Percentiles rank a stretch among this genome's conserved stretches.
phyloP scores from a whole-genome alignment of 208 protist genomes.

The Leishmania mexicana region DNA sequence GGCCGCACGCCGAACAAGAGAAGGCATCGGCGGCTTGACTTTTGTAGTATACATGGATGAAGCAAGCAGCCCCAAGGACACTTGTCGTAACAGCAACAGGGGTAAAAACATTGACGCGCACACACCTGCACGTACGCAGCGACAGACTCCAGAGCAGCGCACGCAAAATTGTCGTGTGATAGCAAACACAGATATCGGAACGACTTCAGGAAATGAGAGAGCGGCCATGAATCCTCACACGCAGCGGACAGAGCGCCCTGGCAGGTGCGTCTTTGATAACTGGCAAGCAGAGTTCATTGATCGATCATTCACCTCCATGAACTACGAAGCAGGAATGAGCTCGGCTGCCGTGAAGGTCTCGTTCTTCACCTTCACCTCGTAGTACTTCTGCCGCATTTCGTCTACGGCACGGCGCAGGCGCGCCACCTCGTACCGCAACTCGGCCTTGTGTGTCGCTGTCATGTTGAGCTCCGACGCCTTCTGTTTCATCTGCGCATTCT shows the following conservation, averaged over 20 bases:
- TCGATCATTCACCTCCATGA: background rate
- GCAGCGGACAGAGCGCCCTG: background rate
- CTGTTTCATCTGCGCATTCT: constrained; percentile 94
- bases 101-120: background rate
- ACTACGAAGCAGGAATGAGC: background rate
- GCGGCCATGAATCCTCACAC: background rate
- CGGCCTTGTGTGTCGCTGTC: constrained; percentile 76
- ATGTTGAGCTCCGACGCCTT: constrained; percentile 92
- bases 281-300: background rate
- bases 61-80: background rate
- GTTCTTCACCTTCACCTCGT: constrained; percentile 92
- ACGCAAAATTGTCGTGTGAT: background rate
- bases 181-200: background rate
- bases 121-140: background rate
- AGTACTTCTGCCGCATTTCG: constrained; percentile 94
- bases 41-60: background rate
- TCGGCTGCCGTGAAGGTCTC: constrained; percentile 13
- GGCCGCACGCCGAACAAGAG: no score
- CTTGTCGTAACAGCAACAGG: background rate
- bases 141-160: background rate
- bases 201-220: background rate
- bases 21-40: background rate
- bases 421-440: constrained; percentile 96
- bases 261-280: background rate
- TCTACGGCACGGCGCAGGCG: constrained; percentile 92